Base-by-base conservation (phyloP, 768 basidiomycete genomes). In the Lentinula sp. region DNA sequence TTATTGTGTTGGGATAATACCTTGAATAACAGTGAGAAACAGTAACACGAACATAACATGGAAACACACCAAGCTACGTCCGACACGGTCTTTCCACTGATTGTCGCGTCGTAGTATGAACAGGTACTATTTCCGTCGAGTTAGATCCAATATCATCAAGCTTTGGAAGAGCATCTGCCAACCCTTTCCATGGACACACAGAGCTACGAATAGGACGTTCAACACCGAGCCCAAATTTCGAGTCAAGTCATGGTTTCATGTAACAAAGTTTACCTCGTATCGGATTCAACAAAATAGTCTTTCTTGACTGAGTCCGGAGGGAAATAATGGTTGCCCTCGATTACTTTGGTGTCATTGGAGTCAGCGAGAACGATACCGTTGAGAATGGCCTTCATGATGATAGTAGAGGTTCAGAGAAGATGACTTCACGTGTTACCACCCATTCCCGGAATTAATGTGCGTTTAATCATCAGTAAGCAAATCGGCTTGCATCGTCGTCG, bases 321-420 rank as follows among this genome's bases (percentile, higher is more conserved):
- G 69, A 91, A 91, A 73, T 91, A 91, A 63, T 88, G 83, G 64
- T 88, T 90, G 12, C 80, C 81, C 65, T 90, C 87, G 50, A 91
- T 79, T 6, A 81, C 69, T 39, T 83, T 72, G 0, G 88, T 85
- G 0, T 76, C 71, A 63, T 76, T 71, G 6, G 80, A 82, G 58
- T 88, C 80, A 0, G 90, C 90, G 65, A 92, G 76, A 13, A 79
- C 70, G 12, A 70, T 70, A 28, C 77, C 80, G 66, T 84, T 73
- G 61, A 85, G 66, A 2, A 75, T 72, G 33, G 82, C 87, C 72
- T 80, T 83, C 54, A 56, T 43, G 37, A n/a, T 13, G 37, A 43
- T 56, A 13, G 50, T 51, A 32, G 50, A 16, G 7, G 50, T 28
- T 15, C 33, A 23, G 28, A 51, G 20, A 35, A n/a, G 6, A 51